A percentile compares a stretch with the other conserved stretches of the same genome.
These are phyloP conservation scores for Triticum dicoccoides DNA, from an alignment of 176 grass and related monocot species.

Conservation along the genomic window DNA sequence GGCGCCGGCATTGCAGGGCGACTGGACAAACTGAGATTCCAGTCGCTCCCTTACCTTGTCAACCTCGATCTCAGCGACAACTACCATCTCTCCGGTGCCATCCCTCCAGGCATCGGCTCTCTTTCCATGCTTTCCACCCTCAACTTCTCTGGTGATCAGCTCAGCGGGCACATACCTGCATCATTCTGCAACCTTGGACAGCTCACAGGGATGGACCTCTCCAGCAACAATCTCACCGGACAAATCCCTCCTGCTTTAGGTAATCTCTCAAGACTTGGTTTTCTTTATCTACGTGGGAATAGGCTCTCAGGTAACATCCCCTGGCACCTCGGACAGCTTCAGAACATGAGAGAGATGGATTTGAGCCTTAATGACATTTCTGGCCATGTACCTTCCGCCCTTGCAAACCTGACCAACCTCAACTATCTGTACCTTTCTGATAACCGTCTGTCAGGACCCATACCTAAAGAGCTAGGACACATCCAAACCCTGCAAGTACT, in stretches of 20 bases:
- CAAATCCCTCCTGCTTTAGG: slow-evolving; percentile 8
- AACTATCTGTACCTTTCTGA: background rate
- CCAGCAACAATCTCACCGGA: slow-evolving; percentile 20
- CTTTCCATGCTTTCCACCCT: slow-evolving; percentile 3
- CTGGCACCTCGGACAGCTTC: background rate
- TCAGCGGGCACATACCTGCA: background rate
- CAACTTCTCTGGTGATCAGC: background rate
- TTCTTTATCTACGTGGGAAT: background rate
- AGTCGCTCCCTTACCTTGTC: background rate
- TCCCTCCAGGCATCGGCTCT: slow-evolving; percentile 5
- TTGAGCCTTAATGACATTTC: background rate
- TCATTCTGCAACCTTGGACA: background rate
- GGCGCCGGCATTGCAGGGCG: background rate
- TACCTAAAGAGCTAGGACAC: slow-evolving; percentile 16
- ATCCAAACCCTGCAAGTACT: background rate
- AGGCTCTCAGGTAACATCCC: slow-evolving; percentile 7
- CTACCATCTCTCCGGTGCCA: background rate
- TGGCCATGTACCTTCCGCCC: background rate
- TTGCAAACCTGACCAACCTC: slow-evolving; percentile 33
- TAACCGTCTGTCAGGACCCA: slow-evolving; percentile 22
- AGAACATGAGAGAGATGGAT: background rate
- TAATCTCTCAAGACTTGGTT: background rate
- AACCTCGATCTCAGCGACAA: too few species aligned
- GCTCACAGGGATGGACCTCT: slow-evolving; percentile 3
- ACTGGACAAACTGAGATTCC: background rate